A percentile compares a stretch with the other conserved stretches of the same genome.
phyloP scores from a whole-genome alignment of 2,329 filamentous ascomycete genomes.

The Pseudogymnoascus sp. region DNA sequence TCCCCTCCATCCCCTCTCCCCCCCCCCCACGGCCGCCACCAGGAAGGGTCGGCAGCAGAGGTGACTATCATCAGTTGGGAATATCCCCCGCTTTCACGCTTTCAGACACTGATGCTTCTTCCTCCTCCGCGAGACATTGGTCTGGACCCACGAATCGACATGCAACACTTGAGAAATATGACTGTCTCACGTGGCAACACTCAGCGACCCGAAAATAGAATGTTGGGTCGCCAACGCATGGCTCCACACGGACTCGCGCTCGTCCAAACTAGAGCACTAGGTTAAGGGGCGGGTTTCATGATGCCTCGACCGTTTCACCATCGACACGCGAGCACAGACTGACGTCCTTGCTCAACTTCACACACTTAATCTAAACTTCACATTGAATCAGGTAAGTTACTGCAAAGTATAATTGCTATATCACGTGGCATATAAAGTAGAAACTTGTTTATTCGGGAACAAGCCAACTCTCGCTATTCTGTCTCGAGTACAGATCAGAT shows the following conservation, averaged over 20 bases:
- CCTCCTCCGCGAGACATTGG: neutral
- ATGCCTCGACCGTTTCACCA: neutral
- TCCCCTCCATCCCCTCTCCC: neutral
- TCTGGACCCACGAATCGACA: neutral
- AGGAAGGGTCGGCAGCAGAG: neutral
- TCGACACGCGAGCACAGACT: neutral
- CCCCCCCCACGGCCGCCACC: neutral
- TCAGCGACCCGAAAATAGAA: neutral
- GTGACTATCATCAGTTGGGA: neutral
- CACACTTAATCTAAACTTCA: neutral
- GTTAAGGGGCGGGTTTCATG: neutral
- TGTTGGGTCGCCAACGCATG: neutral
- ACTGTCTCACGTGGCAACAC: slow-evolving; percentile 2
- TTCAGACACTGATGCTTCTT: neutral
- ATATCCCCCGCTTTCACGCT: neutral
- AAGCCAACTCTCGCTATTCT: neutral
- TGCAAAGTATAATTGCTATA: neutral
- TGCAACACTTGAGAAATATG: neutral
- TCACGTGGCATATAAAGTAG: neutral
- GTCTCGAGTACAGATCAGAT: slow-evolving; percentile 7
- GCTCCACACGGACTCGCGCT: neutral
- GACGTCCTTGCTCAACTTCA: neutral
- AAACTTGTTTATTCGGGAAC: neutral
- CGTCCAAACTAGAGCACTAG: slow-evolving; percentile 4
- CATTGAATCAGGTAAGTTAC: neutral